Conservation (phyloP, 306 rosid species). For the Macrotyloma uniflorum region DNA sequence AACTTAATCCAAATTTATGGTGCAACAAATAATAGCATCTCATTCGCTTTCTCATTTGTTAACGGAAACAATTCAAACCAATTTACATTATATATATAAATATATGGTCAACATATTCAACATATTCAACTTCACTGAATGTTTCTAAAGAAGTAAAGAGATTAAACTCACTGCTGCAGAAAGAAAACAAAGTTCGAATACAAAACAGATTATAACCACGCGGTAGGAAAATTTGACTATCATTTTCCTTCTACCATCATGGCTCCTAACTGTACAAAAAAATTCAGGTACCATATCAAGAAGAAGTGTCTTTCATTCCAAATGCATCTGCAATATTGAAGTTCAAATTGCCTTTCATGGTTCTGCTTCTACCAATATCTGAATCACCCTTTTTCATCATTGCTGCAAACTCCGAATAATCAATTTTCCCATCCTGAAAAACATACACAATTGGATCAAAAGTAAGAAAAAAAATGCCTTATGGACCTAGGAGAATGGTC, state of each 20-base stretch:
- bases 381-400: conserved; percentile 86
- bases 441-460: neutral
- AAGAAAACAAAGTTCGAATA: conserved; percentile 27
- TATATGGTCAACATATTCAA: too few species aligned
- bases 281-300: conserved; percentile 41
- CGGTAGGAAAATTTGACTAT: conserved; percentile 22
- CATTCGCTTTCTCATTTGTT: neutral
- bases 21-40: neutral
- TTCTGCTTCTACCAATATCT: conserved; percentile 64
- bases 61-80: neutral
- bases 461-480: neutral
- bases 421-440: conserved; percentile 85
- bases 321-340: conserved; percentile 83
- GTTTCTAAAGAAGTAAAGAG: conserved; percentile 3
- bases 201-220: conserved; percentile 25
- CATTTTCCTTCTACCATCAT: conserved; percentile 35
- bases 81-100: neutral
- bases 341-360: conserved; percentile 70
- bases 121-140: neutral
- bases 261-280: conserved; percentile 45
- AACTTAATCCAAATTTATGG: too few species aligned
- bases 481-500: neutral
- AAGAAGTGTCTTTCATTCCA: conserved; percentile 53
- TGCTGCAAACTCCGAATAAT: conserved; percentile 83
- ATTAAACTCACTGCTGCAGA: conserved; percentile 23